A percentile compares a stretch with the other conserved stretches of the same genome.
Evolutionary conservation across 768 basidiomycete species (phyloP).

Genomic region (Pulveroboletus ravenelii): DNA sequence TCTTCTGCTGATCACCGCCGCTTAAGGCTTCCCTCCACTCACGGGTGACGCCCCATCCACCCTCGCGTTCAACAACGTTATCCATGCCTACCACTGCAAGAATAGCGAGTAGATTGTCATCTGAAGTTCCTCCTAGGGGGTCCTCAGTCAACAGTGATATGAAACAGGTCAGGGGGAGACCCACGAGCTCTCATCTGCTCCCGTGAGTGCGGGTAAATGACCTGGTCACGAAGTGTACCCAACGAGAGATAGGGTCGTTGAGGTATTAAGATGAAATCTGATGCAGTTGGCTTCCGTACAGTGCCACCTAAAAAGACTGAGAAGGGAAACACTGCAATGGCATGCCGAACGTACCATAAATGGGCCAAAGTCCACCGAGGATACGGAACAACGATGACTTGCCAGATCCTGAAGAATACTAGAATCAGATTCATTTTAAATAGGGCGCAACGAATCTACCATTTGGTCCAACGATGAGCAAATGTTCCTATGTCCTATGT

Average conservation of each 20-base stretch:
- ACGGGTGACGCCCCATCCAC: slow-evolving; percentile 87
- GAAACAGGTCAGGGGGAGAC: slow-evolving; percentile 23
- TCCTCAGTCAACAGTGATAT: slow-evolving; percentile 4
- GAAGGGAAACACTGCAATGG: background rate
- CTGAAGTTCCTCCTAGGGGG: slow-evolving; percentile 63
- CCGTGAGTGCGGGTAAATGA: slow-evolving; percentile 90
- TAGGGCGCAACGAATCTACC: slow-evolving; percentile 40
- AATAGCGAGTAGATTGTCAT: slow-evolving; percentile 67
- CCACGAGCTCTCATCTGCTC: slow-evolving; percentile 72
- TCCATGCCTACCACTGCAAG: slow-evolving; percentile 81
- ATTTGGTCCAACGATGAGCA: slow-evolving; percentile 92
- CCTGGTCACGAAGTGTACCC: slow-evolving; percentile 91
- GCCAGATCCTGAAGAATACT: slow-evolving; percentile 55
- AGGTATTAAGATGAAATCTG: slow-evolving; percentile 90
- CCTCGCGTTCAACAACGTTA: slow-evolving; percentile 83
- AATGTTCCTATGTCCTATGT: slow-evolving; percentile 58
- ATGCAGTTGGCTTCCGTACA: slow-evolving; percentile 84
- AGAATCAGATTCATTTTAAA: background rate
- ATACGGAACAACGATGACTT: slow-evolving; percentile 95
- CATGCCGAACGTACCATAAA: slow-evolving; percentile 36
- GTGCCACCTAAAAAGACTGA: slow-evolving; percentile 46
- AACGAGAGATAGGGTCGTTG: slow-evolving; percentile 93
- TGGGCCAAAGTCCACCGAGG: slow-evolving; percentile 93
- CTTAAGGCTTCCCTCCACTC: slow-evolving; percentile 94
- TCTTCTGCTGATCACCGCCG: slow-evolving; percentile 95